Evolutionary conservation across 1,139 yeast genomes (phyloP).

Genomic region (Yamadazyma sp.): DNA sequence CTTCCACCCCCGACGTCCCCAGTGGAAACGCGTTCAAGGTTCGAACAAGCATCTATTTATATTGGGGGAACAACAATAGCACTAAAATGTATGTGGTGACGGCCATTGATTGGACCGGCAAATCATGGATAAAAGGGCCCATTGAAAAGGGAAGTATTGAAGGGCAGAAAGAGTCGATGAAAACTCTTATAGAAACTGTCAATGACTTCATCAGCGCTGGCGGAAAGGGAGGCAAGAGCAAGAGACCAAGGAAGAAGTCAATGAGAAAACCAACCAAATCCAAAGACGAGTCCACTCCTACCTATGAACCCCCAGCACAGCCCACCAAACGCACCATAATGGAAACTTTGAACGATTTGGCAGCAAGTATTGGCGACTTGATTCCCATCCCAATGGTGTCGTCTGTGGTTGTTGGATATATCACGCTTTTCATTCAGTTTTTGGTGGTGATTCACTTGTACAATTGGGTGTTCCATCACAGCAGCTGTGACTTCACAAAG

Average conservation of each 20-base stretch:
- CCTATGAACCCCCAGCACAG: slow-evolving; percentile 10
- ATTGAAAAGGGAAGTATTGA: slow-evolving; percentile 90
- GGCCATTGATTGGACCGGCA: slow-evolving; percentile 85
- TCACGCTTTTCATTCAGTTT: slow-evolving; percentile 19
- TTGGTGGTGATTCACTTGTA: slow-evolving; percentile 10
- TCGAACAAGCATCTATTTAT: slow-evolving; percentile 61
- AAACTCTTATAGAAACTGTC: slow-evolving; percentile 57
- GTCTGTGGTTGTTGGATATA: slow-evolving; percentile 24
- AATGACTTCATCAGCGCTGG: slow-evolving; percentile 40
- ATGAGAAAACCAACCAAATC: slow-evolving; percentile 18
- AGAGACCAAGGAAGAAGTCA: slow-evolving; percentile 12
- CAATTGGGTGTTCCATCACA: slow-evolving; percentile 7
- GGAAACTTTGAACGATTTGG: slow-evolving; percentile 22
- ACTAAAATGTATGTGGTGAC: slow-evolving; percentile 68
- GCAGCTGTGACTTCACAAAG: not conserved
- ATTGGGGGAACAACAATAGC: slow-evolving; percentile 75
- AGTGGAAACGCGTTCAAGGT: slow-evolving; percentile 83
- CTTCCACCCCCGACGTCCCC: slow-evolving; percentile 93
- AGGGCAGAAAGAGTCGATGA: slow-evolving; percentile 79
- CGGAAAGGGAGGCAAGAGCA: slow-evolving; percentile 7
- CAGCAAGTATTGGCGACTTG: slow-evolving; percentile 29
- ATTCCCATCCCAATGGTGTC: slow-evolving; percentile 32
- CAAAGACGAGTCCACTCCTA: slow-evolving; percentile 14
- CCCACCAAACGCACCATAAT: slow-evolving; percentile 4
- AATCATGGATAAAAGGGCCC: slow-evolving; percentile 88